Conservation (phyloP, 169 alveolate species). For the Perkinsus marinus region DNA sequence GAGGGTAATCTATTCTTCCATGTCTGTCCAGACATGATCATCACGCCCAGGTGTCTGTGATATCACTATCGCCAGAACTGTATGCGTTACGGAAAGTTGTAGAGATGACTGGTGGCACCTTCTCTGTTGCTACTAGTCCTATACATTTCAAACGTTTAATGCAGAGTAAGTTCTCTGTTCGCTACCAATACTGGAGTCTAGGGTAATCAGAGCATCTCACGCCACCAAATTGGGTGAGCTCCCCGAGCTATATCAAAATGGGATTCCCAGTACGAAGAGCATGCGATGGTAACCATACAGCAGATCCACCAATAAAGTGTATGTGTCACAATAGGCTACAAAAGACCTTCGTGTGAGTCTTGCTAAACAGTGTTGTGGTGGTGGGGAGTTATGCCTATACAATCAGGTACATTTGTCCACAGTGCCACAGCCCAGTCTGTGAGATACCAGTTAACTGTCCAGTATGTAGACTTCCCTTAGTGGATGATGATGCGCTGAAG, state of each 20-base stretch:
- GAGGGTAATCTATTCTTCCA: background rate
- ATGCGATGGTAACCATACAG: background rate
- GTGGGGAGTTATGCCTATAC: background rate
- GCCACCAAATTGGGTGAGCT: background rate
- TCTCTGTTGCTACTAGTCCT: background rate
- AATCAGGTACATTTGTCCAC: background rate
- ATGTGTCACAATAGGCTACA: background rate
- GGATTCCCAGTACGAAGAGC: background rate
- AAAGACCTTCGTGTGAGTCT: background rate
- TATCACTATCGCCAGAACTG: background rate
- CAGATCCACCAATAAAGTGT: background rate
- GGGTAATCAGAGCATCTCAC: background rate
- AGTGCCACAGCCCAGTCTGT: background rate
- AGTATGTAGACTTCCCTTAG: background rate
- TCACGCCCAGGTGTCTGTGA: background rate
- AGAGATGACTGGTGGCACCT: background rate
- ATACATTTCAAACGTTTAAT: background rate
- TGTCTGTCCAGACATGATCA: background rate
- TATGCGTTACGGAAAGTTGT: background rate
- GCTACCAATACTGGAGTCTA: background rate
- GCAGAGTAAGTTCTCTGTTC: background rate
- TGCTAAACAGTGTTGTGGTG: too few relatives aligned
- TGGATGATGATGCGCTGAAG: background rate
- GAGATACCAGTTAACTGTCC: background rate
- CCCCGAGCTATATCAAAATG: background rate